Evolutionary conservation across 2,329 filamentous ascomycete genomes (phyloP), one percentile per base, ranked within the genome.

Genomic region (Alternaria dauci): DNA sequence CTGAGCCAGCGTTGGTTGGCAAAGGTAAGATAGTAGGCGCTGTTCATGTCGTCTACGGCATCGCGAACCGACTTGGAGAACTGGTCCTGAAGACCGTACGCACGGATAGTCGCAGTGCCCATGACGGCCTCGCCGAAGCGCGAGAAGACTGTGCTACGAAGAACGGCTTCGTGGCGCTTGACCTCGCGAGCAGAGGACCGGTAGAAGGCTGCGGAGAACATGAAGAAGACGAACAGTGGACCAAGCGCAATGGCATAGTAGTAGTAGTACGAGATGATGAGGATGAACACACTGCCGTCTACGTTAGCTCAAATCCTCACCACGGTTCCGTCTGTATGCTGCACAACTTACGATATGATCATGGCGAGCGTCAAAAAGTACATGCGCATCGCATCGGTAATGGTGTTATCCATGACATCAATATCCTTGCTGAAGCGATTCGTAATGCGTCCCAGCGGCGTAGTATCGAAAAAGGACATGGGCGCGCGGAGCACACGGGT

Each of bases 391-490:
- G 92, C 90, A 71, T 97, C 94, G 0, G 91, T 91, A 43, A 97
- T 81, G 59, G 89, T 92, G 77, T 97, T 97, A 80, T 98, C 95
- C 93, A 98, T 96, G 58, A 95, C 92, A 73, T 97, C 93, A 41
- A 98, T 91, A 73, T 99, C 95, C 69, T 94, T 91, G 32, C 93
- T 96, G 80, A 98, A 98, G 16, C 95, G 91, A 77, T 98, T 98
- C 23, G 93, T 97, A 76, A 98, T 97, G 38, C 94, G 90, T 20
- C 95, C 95, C 1, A 98, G 85, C 0, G 95, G 95, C 0, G 95
- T 98, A 0, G 95, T 98, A 72, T 99, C 95, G 80, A 98, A 98
- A 81, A 98, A 98, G 5, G 91, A 91, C 93, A 90, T 89, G 1
- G 88, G 88, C 4, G 88, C 88, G 47, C 88, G 82, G 8, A 90